Evolutionary conservation across 192 early-diverging fungal species (phyloP), one percentile per base, ranked within the genome.

Genomic region (Phycomyces blakesleeanus): DNA sequence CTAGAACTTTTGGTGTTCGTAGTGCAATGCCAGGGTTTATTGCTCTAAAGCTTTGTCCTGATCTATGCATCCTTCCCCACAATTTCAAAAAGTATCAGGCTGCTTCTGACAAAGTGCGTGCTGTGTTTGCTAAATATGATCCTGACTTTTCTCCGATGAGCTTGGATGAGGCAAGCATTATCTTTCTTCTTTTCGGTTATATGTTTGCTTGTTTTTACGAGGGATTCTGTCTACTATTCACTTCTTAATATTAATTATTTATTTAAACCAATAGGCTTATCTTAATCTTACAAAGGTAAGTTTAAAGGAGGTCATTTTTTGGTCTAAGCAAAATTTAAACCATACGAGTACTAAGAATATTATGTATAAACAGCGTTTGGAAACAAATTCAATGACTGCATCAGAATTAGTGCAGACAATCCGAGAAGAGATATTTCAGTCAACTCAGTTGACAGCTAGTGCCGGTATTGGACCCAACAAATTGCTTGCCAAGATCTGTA

Each of bases 11-110:
- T 66, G 88, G 88, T 37, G 84, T 89, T 21, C 79, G 88, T 2
- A 81, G 79, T 37, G 88, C 80, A 10, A 87, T 90, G 85, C 85
- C 88, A 6, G 80, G 82, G 2, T 87, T 74, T 56, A 83, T 84
- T 40, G 82, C 82, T 0, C 27, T 68, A 37, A 81, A 77, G 26
- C 73, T 90, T 0, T 90, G 88, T 42, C 85, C 85, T 0, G 63
- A 83, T 21, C 61, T 90, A 5, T 62, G 80, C 16, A 70, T 90
- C 0, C 60, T 89, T 12, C 69, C 67, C 0, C 62, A 64, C 0
- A 61, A 78, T 50, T 84, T 84, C 55, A 59, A 77, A 22, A 86
- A 84, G 49, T 90, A 90, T 59, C 40, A 34, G 6, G 63, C 56
- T 7, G 61, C 74, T 9, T 78, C 80, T 49, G 57, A 61, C 3